Base-by-base conservation (phyloP, 2,329 filamentous ascomycete species). In the Curvularia eragrostidis region DNA sequence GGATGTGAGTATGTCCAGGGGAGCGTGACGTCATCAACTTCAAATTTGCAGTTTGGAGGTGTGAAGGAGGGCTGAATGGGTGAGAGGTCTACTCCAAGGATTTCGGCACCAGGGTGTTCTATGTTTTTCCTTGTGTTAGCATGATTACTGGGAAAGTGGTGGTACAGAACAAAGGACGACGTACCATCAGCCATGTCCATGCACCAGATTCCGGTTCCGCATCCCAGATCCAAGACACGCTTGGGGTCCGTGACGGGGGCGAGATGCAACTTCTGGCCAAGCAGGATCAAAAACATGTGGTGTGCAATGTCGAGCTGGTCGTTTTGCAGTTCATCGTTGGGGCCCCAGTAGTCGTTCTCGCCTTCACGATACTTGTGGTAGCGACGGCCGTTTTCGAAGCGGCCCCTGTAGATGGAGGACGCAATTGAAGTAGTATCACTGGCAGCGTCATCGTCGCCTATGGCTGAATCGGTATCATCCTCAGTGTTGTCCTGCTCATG, bases 61-160 rank as follows among this genome's bases (percentile, higher is more conserved):
- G 78, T 70, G 70, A 79, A 78, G 38, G 61, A 59, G 2, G 80
- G 81, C 59, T 83, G 81, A 41, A 81, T 82, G 24, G 81, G 79
- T 2, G 76, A 78, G 43, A 82, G 74, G 64, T 82, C 81, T 19
- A 77, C 75, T 28, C 81, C 82, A 6, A 76, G 75, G 38, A 84
- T 76, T 24, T 72, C 66, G 13, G 80, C 78, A 49, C 52, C 43
- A 23, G 64, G 65, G 49, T 68, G 65, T 18, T 70, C 57, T 58
- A 42, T 19, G 0, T 13, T 18, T 2, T 38, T 5, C 3, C n/a
- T 2, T 18, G n/a, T 42, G 21, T 34, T 34, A 42, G 21, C 21
- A 23, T 18, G 30, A 44, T 24, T 38, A 30, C 34, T 19, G 18
- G 19, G 3, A 4, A 5, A 8, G 38, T 3, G 18, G 36, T 39